Evolutionary conservation across 495 filamentous ascomycete genomes (phyloP), one percentile per base, ranked within the genome.

Genomic region (Aspergillus ellipticus): DNA sequence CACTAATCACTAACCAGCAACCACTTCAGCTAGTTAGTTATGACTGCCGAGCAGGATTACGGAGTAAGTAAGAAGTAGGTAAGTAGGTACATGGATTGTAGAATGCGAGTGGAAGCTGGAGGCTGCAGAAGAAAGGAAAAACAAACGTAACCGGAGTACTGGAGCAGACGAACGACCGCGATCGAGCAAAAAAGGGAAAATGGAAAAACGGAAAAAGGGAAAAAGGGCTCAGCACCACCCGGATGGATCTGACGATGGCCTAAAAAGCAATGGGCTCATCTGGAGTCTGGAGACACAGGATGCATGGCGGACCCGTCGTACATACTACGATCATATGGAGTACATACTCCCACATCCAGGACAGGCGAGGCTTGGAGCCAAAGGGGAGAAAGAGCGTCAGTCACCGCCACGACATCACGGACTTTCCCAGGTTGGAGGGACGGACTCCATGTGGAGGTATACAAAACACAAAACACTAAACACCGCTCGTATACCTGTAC

Each of bases 211-310:
- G 33, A 39, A 39, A 39, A 39, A 15, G 8, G n/a, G n/a, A 39
- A 31, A 31, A 33, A 33, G 31, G 3, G 31, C 31, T 35, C 26
- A 31, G 31, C 26, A 50, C 28, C 24, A 21, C 33, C 20, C 24
- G 26, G 54, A 51, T 39, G 41, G 49, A 47, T 15, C 55, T 45
- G 41, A 52, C 22, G 55, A 57, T 52, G 48, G 52, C 42, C 35
- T 37, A 58, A 51, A 57, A 58, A 58, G 42, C 49, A 58, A 58
- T 16, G 29, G 45, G 13, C 45, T 28, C 11, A n/a, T n/a, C n/a
- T n/a, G n/a, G n/a, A n/a, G n/a, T 8, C 20, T 47, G 24, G 45
- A 48, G 24, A 22, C 45, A 48, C 45, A 48, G 45, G 45, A 28
- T 48, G 45, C 45, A 48, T 48, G n/a, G 45, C 28, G 45, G 45